Percentiles rank a stretch among this genome's conserved stretches.
These are phyloP conservation scores for Xylaria hypoxylon DNA, from an alignment of 2,329 filamentous ascomycete species.

Conservation along the genomic window DNA sequence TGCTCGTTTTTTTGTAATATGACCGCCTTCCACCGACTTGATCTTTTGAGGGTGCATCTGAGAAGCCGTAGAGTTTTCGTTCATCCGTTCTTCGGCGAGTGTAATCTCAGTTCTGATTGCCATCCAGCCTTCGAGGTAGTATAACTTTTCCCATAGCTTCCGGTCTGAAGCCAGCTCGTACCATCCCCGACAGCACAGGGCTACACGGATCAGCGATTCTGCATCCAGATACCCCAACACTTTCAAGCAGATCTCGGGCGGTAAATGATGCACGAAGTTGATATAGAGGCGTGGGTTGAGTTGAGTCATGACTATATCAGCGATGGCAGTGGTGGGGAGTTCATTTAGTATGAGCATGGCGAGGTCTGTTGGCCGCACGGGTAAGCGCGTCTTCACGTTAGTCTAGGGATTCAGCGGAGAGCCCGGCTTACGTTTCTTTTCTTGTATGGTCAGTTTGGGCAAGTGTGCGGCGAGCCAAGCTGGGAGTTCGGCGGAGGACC, in stretches of 20 bases:
- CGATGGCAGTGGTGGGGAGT: conserved; percentile 82
- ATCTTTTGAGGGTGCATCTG: conserved; percentile 58
- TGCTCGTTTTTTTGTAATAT: conserved; percentile 66
- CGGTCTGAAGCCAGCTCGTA: conserved; percentile 83
- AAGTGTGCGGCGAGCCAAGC: conserved; percentile 64
- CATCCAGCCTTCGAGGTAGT: conserved; percentile 87
- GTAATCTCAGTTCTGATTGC: conserved; percentile 74
- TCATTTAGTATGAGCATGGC: conserved; percentile 82
- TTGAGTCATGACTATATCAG: conserved; percentile 78
- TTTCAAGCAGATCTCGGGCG: conserved; percentile 89
- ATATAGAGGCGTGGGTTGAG: conserved; percentile 89
- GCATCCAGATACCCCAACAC: conserved; percentile 89
- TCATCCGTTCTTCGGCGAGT: conserved; percentile 72
- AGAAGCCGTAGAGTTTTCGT: conserved; percentile 56
- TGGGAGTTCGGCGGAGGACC: conserved; percentile 59
- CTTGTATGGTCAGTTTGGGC: conserved; percentile 60
- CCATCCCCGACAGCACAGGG: conserved; percentile 84
- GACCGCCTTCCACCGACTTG: conserved; percentile 60
- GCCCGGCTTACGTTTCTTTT: conserved; percentile 61
- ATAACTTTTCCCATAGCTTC: conserved; percentile 86
- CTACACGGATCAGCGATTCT: conserved; percentile 80
- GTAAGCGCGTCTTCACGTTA: conserved; percentile 38
- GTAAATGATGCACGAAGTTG: conserved; percentile 87
- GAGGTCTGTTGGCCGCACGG: conserved; percentile 69
- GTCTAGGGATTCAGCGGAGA: not conserved